Conservation (phyloP, 208 protist genomes). For the Naegleria gruberi region DNA sequence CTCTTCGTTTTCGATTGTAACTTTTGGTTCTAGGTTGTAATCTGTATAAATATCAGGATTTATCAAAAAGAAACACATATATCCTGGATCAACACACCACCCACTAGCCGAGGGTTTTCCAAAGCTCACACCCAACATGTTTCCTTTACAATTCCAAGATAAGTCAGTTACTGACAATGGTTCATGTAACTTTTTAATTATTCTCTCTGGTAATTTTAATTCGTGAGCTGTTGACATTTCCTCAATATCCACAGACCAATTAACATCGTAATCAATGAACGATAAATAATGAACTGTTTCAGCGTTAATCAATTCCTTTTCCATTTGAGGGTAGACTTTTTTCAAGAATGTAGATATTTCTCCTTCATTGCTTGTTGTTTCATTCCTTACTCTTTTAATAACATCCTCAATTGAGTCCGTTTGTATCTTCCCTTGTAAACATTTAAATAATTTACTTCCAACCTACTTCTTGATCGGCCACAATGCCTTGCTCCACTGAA, state of each 20-base stretch:
- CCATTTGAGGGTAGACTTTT: too few species aligned
- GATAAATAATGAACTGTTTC: too few species aligned
- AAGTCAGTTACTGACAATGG: slow-evolving; percentile 41
- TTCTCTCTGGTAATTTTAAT: slow-evolving; percentile 51
- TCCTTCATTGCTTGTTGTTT: too few species aligned
- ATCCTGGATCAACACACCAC: slow-evolving; percentile 68
- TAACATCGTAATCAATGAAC: slow-evolving; percentile 54
- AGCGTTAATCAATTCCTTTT: too few species aligned
- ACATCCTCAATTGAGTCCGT: too few species aligned
- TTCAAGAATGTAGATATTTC: too few species aligned
- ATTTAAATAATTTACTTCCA: too few species aligned
- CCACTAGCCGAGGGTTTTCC: slow-evolving; percentile 65
- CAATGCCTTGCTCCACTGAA: too few species aligned
- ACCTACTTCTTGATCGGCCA: too few species aligned
- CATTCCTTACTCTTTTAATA: too few species aligned
- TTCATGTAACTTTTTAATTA: slow-evolving; percentile 57
- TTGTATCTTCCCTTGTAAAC: too few species aligned
- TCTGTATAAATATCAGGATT: neutral
- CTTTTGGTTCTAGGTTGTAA: slow-evolving; percentile 54
- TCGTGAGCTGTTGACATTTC: slow-evolving; percentile 55
- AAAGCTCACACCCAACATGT: slow-evolving; percentile 69
- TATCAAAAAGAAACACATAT: slow-evolving; percentile 71
- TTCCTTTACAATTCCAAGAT: slow-evolving; percentile 67
- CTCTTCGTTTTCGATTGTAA: slow-evolving; percentile 53
- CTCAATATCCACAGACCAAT: slow-evolving; percentile 60